Base-by-base conservation (phyloP, 1,139 yeast species). In the Magnusiomyces paraingens region DNA sequence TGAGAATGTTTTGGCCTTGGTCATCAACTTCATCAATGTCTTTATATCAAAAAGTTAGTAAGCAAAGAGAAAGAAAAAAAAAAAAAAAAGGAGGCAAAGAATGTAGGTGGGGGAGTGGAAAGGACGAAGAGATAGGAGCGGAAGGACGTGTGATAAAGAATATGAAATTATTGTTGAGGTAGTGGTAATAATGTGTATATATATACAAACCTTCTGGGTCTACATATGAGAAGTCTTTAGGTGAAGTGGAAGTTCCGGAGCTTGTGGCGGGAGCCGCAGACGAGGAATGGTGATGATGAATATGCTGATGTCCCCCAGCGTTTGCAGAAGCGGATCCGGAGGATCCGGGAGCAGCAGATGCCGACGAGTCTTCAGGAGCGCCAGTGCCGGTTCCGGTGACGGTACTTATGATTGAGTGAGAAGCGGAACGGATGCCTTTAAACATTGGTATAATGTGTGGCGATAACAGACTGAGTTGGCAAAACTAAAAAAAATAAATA, bases 11-110 rank as follows among this genome's bases (percentile, higher is more conserved):
- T 69, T 90, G 96, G 32, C 91, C 91, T 57, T 91, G 93, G 56
- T 83, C 89, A 65, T 90, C 97, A 47, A 91, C 80, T 66, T 91
- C 98, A 68, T 91, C 98, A 50, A 89, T 79, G 68, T 90, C 97
- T 67, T 83, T 38, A 43, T n/a, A n/a, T 26, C 8, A 5, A 26
- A 52, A 52, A 46, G 20, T 15, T 41, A 41, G 22, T 18, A 20
- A 6, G n/a, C 17, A 38, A 17, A 21, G 29, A 14, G 18, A 38
- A 11, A 35, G 14, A 2, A 18, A 32, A 47, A 17, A 38, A 47
- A 36, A 14, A 46, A 47, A 38, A 20, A 11, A 17, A 46, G 12
- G 5, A 14, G 15, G 22, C 12, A 17, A 46, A n/a, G 39, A 46
- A 32, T 21, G 40, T 22, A 32, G 35, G 5, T 40, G 17, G 11